A percentile compares a stretch with the other conserved stretches of the same genome.
Conservation (phyloP, 139 green algal genomes). For the Closterium sp. region DNA sequence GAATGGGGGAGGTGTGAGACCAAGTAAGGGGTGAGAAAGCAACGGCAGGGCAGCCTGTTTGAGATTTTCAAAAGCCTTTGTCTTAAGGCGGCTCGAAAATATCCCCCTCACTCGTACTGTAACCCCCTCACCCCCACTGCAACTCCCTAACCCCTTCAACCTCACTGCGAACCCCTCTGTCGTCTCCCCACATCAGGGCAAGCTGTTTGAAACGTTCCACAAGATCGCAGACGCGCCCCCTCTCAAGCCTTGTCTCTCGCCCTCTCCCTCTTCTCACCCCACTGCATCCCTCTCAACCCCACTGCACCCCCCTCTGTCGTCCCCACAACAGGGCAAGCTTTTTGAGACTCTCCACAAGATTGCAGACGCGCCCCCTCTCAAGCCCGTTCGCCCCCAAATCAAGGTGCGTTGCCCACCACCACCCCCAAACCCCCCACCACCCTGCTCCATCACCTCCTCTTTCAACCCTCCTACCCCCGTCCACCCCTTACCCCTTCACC, state of each 20-base stretch:
- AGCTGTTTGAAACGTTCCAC: slow-evolving; percentile 37
- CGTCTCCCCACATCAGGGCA: slow-evolving; percentile 5
- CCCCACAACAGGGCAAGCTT: slow-evolving; percentile 16
- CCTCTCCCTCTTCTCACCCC: background rate
- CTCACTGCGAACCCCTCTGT: background rate
- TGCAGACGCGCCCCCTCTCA: slow-evolving; percentile 3
- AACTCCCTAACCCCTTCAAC: background rate
- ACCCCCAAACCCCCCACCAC: background rate
- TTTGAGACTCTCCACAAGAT: slow-evolving; percentile 43
- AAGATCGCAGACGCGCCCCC: slow-evolving; percentile 16
- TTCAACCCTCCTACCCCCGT: background rate
- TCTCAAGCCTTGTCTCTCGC: background rate
- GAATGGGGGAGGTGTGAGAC: too few relatives aligned
- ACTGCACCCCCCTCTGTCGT: background rate
- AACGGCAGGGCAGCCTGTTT: too few relatives aligned
- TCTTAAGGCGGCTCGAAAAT: too few relatives aligned
- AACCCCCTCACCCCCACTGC: too few relatives aligned
- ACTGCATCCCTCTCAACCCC: background rate
- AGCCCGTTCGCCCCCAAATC: background rate
- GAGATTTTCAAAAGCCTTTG: too few relatives aligned
- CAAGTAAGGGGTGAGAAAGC: background rate
- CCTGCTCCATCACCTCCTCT: background rate
- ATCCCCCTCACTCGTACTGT: too few relatives aligned
- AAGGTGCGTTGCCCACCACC: background rate
- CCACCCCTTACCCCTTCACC: background rate